Conservation (phyloP, 2,329 filamentous ascomycete genomes). For the Diaporthe vexans region DNA sequence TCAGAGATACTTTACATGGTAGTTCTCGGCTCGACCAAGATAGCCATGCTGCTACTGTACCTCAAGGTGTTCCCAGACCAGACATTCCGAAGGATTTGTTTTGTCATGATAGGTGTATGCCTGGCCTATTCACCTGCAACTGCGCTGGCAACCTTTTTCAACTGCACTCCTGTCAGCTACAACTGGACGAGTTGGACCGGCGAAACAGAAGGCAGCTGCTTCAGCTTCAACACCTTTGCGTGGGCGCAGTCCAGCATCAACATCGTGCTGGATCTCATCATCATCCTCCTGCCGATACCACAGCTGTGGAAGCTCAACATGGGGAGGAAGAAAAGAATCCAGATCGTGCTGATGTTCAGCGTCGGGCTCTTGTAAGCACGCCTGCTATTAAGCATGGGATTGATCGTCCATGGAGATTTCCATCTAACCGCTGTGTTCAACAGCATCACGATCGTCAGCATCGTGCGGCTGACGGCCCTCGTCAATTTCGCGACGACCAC, state of each 20-base stretch:
- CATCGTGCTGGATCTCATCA: conserved; percentile 19
- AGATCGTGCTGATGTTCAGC: conserved; percentile 27
- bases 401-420: background rate
- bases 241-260: background rate
- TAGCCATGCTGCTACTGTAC: conserved; percentile 16
- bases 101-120: conserved; percentile 7
- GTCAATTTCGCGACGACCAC: conserved; percentile 13
- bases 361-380: conserved; percentile 16
- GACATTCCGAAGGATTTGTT: conserved; percentile 3
- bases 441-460: conserved; percentile 27
- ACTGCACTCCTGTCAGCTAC: conserved; percentile 26
- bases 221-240: conserved; percentile 2
- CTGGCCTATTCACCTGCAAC: background rate
- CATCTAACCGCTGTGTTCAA: background rate
- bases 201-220: conserved; percentile 8
- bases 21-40: background rate
- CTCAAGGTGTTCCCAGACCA: conserved; percentile 12
- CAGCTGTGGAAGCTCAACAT: conserved; percentile 29
- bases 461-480: background rate
- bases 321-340: conserved; percentile 24
- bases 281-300: conserved; percentile 17
- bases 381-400: background rate
- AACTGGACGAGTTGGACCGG: conserved; percentile 14
- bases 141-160: conserved; percentile 2
- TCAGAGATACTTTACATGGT: conserved; percentile 17